Conservation (phyloP, 2,329 filamentous ascomycete genomes). For the Aspergillaceae sp. region DNA sequence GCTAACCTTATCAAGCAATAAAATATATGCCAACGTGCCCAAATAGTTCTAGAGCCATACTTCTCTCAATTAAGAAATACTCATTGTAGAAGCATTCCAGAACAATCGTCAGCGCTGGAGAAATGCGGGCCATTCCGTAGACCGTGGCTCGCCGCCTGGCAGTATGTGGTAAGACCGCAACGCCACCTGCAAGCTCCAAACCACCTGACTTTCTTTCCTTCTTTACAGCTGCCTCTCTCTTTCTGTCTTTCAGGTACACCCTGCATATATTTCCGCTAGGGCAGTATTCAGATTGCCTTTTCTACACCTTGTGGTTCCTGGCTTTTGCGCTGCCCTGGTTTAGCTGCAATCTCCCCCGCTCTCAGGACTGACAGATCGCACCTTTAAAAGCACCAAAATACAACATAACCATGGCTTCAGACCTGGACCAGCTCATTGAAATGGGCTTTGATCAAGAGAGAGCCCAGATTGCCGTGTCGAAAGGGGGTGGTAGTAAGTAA, state of each 20-base stretch:
- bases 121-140: constrained; percentile 5
- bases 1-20: too few species aligned
- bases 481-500: constrained; percentile 64
- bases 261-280: neutral
- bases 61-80: too few species aligned
- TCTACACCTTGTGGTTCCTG: too few species aligned
- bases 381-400: neutral
- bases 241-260: neutral
- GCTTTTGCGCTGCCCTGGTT: too few species aligned
- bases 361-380: neutral
- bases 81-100: too few species aligned
- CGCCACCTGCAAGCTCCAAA: constrained; percentile 19
- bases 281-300: too few species aligned
- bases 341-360: constrained; percentile 1
- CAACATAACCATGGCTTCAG: constrained; percentile 37
- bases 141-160: constrained; percentile 13
- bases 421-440: constrained; percentile 53
- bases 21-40: too few species aligned
- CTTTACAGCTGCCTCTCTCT: neutral
- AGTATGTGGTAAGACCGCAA: constrained; percentile 9
- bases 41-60: too few species aligned
- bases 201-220: neutral
- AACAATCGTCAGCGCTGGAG: too few species aligned
- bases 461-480: constrained; percentile 75
- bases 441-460: constrained; percentile 77